A percentile compares a stretch with the other conserved stretches of the same genome.
phyloP scores from a whole-genome alignment of 768 basidiomycete species.

The Psilocybe azurescens region DNA sequence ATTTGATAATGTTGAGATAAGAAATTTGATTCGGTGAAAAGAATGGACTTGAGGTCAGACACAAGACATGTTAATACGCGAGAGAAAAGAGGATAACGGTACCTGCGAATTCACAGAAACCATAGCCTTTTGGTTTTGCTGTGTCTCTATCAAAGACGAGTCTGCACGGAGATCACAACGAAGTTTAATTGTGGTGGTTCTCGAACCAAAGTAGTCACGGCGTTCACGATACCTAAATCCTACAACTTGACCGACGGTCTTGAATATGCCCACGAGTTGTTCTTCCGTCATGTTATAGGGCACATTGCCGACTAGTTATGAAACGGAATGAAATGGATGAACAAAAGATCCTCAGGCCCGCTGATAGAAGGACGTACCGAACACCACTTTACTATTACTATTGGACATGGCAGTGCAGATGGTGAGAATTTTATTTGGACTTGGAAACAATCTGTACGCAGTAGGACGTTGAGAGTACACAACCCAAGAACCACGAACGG shows the following conservation, averaged over 20 bases:
- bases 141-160: conserved; percentile 91
- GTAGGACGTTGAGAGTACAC: not conserved
- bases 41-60: conserved; percentile 43
- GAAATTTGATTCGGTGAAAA: not conserved
- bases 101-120: conserved; percentile 94
- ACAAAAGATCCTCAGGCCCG: not conserved
- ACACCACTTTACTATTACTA: conserved; percentile 28
- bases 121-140: conserved; percentile 94
- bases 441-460: not conserved
- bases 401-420: conserved; percentile 23
- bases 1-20: not conserved
- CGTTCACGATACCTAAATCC: conserved; percentile 72
- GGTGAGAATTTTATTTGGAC: not conserved
- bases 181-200: conserved; percentile 5
- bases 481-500: not conserved
- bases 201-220: conserved; percentile 5
- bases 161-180: conserved; percentile 41
- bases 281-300: conserved; percentile 93
- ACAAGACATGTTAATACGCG: conserved; percentile 22
- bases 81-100: conserved; percentile 40
- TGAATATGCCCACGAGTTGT: conserved; percentile 87
- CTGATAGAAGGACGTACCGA: conserved; percentile 20
- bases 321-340: not conserved
- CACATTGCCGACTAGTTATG: conserved; percentile 76
- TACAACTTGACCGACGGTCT: conserved; percentile 85